phyloP scores from a whole-genome alignment of 805 yeast species.

The Isabelozyma gotoi region DNA sequence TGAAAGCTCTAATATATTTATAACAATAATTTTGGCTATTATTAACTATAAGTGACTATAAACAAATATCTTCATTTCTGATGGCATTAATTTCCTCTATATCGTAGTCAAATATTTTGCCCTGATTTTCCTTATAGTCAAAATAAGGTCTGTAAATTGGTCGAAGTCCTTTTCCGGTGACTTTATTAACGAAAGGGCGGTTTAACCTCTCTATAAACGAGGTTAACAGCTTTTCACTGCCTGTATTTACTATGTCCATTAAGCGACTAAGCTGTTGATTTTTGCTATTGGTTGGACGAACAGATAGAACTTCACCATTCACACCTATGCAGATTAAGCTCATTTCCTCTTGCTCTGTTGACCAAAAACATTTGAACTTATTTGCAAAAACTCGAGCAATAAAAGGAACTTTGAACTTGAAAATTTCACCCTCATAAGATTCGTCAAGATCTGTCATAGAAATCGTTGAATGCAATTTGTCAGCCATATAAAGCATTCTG shows the following conservation, averaged over 20 bases:
- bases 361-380: slow-evolving; percentile 21
- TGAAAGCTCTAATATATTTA: not conserved
- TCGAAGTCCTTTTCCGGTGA: slow-evolving; percentile 41
- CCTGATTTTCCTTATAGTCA: slow-evolving; percentile 22
- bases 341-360: not conserved
- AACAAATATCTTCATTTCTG: not conserved
- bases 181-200: slow-evolving; percentile 34
- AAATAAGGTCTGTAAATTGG: slow-evolving; percentile 36
- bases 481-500: slow-evolving; percentile 8
- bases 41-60: too few relatives aligned
- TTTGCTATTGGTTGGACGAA: slow-evolving; percentile 12
- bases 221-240: slow-evolving; percentile 8
- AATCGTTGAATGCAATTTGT: slow-evolving; percentile 34
- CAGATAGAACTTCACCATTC: slow-evolving; percentile 32
- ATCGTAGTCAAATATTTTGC: slow-evolving; percentile 33
- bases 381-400: slow-evolving; percentile 33
- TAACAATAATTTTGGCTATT: too few relatives aligned
- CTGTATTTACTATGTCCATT: slow-evolving; percentile 9
- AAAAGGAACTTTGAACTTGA: slow-evolving; percentile 20
- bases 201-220: slow-evolving; percentile 20
- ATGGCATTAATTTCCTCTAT: slow-evolving; percentile 23
- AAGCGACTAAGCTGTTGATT: slow-evolving; percentile 3
- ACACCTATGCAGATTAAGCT: slow-evolving; percentile 28
- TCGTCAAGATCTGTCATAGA: slow-evolving; percentile 19
- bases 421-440: slow-evolving; percentile 5